Percentiles rank a stretch among this genome's conserved stretches.
phyloP scores from a whole-genome alignment of 805 yeast genomes.

The Candida golubevii region DNA sequence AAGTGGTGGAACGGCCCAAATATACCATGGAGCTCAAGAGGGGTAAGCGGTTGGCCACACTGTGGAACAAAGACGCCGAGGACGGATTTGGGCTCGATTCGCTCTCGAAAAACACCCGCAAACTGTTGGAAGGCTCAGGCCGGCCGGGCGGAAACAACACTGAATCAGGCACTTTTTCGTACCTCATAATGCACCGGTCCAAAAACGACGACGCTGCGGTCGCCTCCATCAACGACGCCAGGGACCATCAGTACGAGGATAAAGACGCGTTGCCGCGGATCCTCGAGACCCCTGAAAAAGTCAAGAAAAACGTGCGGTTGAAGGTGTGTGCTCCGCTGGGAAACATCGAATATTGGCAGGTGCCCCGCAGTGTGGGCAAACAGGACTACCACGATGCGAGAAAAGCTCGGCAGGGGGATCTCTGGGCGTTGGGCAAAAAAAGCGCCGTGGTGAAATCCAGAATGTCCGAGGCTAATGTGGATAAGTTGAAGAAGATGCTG shows the following conservation, averaged over 20 bases:
- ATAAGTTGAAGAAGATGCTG: conserved; percentile 32
- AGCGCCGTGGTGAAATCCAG: conserved; percentile 28
- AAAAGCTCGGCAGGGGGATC: conserved; percentile 77
- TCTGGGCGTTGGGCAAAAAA: conserved; percentile 62
- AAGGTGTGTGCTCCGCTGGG: conserved; percentile 80
- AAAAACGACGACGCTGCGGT: conserved; percentile 39
- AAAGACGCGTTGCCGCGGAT: conserved; percentile 63
- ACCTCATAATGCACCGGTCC: conserved; percentile 66
- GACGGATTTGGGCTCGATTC: conserved; percentile 53
- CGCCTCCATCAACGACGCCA: conserved; percentile 35
- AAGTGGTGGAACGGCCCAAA: conserved; percentile 70
- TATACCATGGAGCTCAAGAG: conserved; percentile 79
- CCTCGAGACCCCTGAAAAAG: conserved; percentile 64
- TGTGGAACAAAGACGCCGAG: conserved; percentile 58
- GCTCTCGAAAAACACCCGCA: conserved; percentile 22
- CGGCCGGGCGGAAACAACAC: conserved; percentile 65
- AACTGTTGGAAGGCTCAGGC: conserved; percentile 65
- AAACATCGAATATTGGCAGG: conserved; percentile 78
- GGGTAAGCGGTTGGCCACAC: conserved; percentile 68
- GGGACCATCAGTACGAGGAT: conserved; percentile 24
- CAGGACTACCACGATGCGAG: conserved; percentile 86
- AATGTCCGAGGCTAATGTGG: conserved; percentile 27
- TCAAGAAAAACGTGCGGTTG: conserved; percentile 77
- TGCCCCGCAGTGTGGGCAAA: conserved; percentile 72
- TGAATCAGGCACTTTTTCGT: conserved; percentile 71